These are phyloP conservation scores for Barnettozyma sp. DNA, from an alignment of 805 yeast species.

Conservation along the genomic window DNA sequence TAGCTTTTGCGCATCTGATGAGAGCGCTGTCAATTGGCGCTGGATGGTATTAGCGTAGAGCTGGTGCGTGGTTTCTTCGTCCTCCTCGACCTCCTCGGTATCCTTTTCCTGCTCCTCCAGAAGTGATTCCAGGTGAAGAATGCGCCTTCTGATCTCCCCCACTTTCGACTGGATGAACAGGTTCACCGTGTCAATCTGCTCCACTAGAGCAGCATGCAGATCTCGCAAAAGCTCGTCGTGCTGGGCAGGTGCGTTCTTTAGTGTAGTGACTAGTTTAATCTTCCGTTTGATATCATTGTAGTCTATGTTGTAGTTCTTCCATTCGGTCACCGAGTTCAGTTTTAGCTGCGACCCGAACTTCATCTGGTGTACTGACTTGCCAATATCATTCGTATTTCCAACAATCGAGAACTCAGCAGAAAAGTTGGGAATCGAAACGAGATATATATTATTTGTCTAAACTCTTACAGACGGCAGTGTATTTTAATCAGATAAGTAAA, in stretches of 20 bases:
- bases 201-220: slow-evolving; percentile 39
- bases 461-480: too few species aligned
- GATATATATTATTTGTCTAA: too few species aligned
- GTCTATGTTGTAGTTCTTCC: slow-evolving; percentile 79
- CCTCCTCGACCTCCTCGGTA: background rate
- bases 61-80: background rate
- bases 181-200: slow-evolving; percentile 51
- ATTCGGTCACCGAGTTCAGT: slow-evolving; percentile 76
- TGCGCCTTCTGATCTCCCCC: slow-evolving; percentile 58
- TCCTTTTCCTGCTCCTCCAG: too few species aligned
- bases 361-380: too few species aligned
- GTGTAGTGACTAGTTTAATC: slow-evolving; percentile 46
- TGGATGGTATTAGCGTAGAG: background rate
- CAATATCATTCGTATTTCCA: too few species aligned
- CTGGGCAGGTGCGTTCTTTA: slow-evolving; percentile 2
- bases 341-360: slow-evolving; percentile 78
- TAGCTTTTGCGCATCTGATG: slow-evolving; percentile 51
- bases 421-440: too few species aligned
- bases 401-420: too few species aligned
- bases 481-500: too few species aligned
- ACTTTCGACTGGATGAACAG: slow-evolving; percentile 61
- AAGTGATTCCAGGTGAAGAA: slow-evolving; percentile 32
- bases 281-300: slow-evolving; percentile 68
- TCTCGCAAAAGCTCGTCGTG: slow-evolving; percentile 16
- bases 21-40: slow-evolving; percentile 27